Evolutionary conservation across 2,329 filamentous ascomycete species (phyloP).

Genomic region (Talaromyces sp.): DNA sequence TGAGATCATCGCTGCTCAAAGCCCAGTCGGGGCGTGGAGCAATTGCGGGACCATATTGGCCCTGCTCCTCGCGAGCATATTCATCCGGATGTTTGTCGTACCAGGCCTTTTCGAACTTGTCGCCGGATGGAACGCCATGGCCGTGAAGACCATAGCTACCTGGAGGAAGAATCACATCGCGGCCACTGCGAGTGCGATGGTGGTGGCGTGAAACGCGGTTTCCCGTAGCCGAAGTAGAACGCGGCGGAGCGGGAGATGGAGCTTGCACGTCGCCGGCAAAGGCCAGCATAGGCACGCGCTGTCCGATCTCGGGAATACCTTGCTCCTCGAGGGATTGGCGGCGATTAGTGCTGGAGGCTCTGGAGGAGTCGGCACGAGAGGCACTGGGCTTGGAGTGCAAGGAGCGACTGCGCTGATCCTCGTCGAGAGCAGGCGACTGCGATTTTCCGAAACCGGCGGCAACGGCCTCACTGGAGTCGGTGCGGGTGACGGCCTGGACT

Average conservation of each 20-base stretch:
- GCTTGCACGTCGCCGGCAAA: slow-evolving; percentile 94
- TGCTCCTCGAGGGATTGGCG: slow-evolving; percentile 65
- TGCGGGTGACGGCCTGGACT: slow-evolving; percentile 79
- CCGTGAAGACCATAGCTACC: slow-evolving; percentile 78
- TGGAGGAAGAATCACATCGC: slow-evolving; percentile 68
- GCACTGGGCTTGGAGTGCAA: slow-evolving; percentile 61
- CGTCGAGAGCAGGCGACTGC: slow-evolving; percentile 43
- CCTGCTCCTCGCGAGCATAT: slow-evolving; percentile 64
- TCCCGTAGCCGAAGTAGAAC: slow-evolving; percentile 41
- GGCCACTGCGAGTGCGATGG: slow-evolving; percentile 66
- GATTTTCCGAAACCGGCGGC: slow-evolving; percentile 74
- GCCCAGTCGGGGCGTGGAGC: slow-evolving; percentile 68
- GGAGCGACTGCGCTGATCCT: slow-evolving; percentile 51
- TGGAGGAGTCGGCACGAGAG: slow-evolving; percentile 45
- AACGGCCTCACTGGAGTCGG: slow-evolving; percentile 81
- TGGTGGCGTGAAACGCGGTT: slow-evolving; percentile 52
- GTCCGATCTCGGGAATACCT: slow-evolving; percentile 87
- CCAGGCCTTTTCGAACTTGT: slow-evolving; percentile 87
- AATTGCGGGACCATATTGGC: slow-evolving; percentile 56
- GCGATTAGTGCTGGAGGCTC: slow-evolving; percentile 45
- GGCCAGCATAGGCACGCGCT: slow-evolving; percentile 88
- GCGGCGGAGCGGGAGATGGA: slow-evolving; percentile 67
- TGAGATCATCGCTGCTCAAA: slow-evolving; percentile 83
- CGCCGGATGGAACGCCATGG: slow-evolving; percentile 61
- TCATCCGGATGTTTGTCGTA: slow-evolving; percentile 87